phyloP scores from a whole-genome alignment of 768 basidiomycete species.

The Phaffia tasmanica region DNA sequence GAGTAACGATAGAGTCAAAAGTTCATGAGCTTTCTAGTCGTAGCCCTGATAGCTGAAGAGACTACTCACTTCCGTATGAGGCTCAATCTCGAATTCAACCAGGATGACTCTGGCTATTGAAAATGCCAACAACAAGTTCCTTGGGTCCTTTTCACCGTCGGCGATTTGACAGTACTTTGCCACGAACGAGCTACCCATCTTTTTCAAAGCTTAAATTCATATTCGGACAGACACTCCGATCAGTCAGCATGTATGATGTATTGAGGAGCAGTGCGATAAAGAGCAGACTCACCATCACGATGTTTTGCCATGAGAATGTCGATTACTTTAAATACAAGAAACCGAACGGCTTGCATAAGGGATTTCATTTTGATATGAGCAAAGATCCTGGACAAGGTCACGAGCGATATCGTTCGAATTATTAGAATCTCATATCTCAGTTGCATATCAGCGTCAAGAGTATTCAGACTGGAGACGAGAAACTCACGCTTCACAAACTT shows the following conservation, averaged over 20 bases:
- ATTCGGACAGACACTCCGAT: neutral
- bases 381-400: slow-evolving; percentile 49
- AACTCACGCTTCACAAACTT: slow-evolving; percentile 53
- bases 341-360: slow-evolving; percentile 69
- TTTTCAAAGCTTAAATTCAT: slow-evolving; percentile 50
- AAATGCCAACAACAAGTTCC: slow-evolving; percentile 83
- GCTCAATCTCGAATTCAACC: slow-evolving; percentile 71
- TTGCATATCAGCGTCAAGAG: neutral
- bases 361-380: slow-evolving; percentile 67
- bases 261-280: slow-evolving; percentile 2
- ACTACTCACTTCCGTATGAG: slow-evolving; percentile 59
- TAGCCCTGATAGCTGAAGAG: neutral
- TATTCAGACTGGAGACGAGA: neutral
- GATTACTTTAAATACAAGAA: slow-evolving; percentile 66
- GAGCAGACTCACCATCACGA: slow-evolving; percentile 47
- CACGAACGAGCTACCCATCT: slow-evolving; percentile 61
- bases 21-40: neutral
- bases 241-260: neutral
- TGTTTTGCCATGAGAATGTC: slow-evolving; percentile 64
- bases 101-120: slow-evolving; percentile 73
- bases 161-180: slow-evolving; percentile 63
- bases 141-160: slow-evolving; percentile 93
- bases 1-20: neutral
- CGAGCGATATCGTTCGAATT: neutral
- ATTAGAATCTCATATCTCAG: neutral